phyloP scores from a whole-genome alignment of 352 stramenopile species.

The Phytophthora fragariaefolia region DNA sequence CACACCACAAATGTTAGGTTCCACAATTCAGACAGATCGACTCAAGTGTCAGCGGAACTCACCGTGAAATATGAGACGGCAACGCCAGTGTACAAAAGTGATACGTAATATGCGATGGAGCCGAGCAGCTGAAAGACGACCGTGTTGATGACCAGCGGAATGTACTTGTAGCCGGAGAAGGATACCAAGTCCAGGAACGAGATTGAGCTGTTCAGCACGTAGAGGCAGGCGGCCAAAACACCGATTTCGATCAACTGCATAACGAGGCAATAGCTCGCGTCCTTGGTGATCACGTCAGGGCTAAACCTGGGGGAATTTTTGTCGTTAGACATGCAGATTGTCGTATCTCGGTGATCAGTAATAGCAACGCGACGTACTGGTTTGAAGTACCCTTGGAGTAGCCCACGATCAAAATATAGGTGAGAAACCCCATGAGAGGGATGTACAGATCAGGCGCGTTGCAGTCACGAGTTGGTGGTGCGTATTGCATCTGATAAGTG shows the following conservation, averaged over 20 bases:
- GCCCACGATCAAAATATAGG: slow-evolving; percentile 98
- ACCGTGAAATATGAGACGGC: slow-evolving; percentile 96
- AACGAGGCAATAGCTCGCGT: slow-evolving; percentile 92
- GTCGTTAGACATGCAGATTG: not conserved
- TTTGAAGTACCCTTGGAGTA: slow-evolving; percentile 95
- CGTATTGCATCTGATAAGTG: slow-evolving; percentile 69
- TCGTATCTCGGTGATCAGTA: not conserved
- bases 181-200: slow-evolving; percentile 96
- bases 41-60: slow-evolving; percentile 19
- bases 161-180: slow-evolving; percentile 99
- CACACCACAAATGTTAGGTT: slow-evolving; percentile 15
- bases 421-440: slow-evolving; percentile 98
- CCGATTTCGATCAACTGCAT: slow-evolving; percentile 94
- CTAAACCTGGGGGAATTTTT: slow-evolving; percentile 86
- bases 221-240: slow-evolving; percentile 94
- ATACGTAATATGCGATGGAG: slow-evolving; percentile 91
- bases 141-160: slow-evolving; percentile 96
- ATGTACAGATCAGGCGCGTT: slow-evolving; percentile 99
- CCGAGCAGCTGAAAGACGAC: slow-evolving; percentile 89
- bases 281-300: slow-evolving; percentile 95
- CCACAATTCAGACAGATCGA: not conserved
- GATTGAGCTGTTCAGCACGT: slow-evolving; percentile 93
- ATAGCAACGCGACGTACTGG: slow-evolving; percentile 57
- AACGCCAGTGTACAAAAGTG: slow-evolving; percentile 93
- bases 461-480: slow-evolving; percentile 94